Percentiles rank a stretch among this genome's conserved stretches.
Evolutionary conservation across 1,284 basidiomycete species (phyloP).

Genomic region (Naganishia sp.): DNA sequence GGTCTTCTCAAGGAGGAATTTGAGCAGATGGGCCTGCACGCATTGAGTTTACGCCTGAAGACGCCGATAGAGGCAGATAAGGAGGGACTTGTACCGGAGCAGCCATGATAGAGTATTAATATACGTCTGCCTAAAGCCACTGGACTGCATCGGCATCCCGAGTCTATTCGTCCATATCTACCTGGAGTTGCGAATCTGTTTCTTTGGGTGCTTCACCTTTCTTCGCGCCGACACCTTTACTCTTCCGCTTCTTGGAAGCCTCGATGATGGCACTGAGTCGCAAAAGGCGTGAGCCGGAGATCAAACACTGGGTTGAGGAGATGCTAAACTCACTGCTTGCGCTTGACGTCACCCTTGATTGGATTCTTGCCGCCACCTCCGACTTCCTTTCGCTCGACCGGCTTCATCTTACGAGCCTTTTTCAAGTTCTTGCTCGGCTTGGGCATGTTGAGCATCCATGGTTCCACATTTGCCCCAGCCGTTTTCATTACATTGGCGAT

Average conservation of each 20-base stretch:
- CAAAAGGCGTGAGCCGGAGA: no score
- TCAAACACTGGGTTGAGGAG: not conserved
- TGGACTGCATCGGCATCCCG: not conserved
- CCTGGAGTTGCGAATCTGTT: conserved; percentile 4
- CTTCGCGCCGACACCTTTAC: conserved; percentile 14
- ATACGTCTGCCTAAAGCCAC: not conserved
- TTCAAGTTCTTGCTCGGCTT: conserved; percentile 87
- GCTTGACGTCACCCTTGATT: conserved; percentile 69
- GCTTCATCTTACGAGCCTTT: conserved; percentile 73
- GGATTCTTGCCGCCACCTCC: conserved; percentile 69
- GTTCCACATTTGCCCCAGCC: conserved; percentile 82
- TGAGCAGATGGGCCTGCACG: conserved; percentile 52
- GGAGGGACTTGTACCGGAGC: conserved; percentile 35
- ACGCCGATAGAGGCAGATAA: conserved; percentile 53
- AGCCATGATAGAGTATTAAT: not conserved
- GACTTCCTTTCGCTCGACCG: conserved; percentile 71
- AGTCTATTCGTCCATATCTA: conserved; percentile 30
- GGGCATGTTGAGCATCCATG: conserved; percentile 83
- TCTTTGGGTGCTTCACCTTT: not conserved
- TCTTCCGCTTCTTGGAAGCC: conserved; percentile 50
- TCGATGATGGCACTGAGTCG: conserved; percentile 47
- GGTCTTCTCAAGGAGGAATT: conserved; percentile 53
- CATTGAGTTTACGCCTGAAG: conserved; percentile 51
- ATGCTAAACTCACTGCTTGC: conserved; percentile 61
- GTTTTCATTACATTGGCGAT: conserved; percentile 93